These are phyloP conservation scores for Cyberlindnera lachancei DNA, from an alignment of 805 yeast species.

Conservation along the genomic window DNA sequence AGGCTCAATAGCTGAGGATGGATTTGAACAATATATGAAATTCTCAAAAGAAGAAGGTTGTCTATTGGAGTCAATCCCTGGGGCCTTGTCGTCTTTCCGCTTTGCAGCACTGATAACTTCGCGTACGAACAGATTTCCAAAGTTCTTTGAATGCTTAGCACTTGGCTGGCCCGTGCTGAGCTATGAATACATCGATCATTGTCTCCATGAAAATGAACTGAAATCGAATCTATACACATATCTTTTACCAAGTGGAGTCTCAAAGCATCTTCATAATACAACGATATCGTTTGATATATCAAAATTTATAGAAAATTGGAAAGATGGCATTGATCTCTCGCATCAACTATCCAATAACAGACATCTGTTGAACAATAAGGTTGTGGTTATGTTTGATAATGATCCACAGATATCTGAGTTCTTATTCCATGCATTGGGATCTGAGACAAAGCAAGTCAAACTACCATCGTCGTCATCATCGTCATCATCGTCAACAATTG, in stretches of 20 bases:
- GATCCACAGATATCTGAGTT: conserved; percentile 30
- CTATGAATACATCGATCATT: conserved; percentile 45
- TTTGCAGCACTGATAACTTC: conserved; percentile 60
- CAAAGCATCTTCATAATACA: conserved; percentile 32
- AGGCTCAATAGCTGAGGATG: conserved; percentile 31
- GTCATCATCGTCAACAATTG: too few species aligned
- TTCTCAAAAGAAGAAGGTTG: conserved; percentile 3
- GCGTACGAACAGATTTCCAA: conserved; percentile 55
- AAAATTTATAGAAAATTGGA: conserved; percentile 33
- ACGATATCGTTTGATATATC: conserved; percentile 43
- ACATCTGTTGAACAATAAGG: conserved; percentile 12
- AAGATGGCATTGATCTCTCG: conserved; percentile 23
- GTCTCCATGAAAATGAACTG: conserved; percentile 27
- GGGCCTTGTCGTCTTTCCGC: conserved; percentile 39
- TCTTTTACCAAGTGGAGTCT: conserved; percentile 67
- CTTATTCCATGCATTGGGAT: conserved; percentile 40
- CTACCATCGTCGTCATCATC: conserved; percentile 5
- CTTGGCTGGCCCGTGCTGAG: conserved; percentile 83
- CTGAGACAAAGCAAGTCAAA: conserved; percentile 15
- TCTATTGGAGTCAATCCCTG: conserved; percentile 8
- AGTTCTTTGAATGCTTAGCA: conserved; percentile 70
- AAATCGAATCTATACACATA: conserved; percentile 31
- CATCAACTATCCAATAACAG: conserved; percentile 37
- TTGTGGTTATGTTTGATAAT: conserved; percentile 14
- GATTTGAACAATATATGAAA: conserved; percentile 19